Evolutionary conservation across 2,329 filamentous ascomycete genomes (phyloP), one percentile per base, ranked within the genome.

Genomic region (Bertia moriformis): DNA sequence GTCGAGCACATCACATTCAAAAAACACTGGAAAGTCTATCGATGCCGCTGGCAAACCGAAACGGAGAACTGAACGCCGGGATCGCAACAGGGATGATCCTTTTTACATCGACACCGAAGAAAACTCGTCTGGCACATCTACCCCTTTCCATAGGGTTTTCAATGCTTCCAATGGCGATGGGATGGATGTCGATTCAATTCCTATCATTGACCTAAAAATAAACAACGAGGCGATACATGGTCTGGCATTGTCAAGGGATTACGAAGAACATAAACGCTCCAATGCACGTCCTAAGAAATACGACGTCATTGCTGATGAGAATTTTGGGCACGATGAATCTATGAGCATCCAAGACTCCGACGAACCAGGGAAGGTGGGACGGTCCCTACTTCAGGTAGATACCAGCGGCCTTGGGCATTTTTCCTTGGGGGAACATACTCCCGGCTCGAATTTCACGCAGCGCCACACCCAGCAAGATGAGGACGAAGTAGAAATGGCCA

Each of bases 171-270:
- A 69, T 43, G 62, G 60, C 14, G 65, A 70, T 19, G 64, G 66
- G 10, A 49, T 79, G n/a, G 73, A 80, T 47, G 63, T 80, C 30
- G 75, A 80, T 47, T 63, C 71, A 0, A 79, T 79, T 37, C 75
- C 75, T 0, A 76, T 80, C 41, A 71, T 79, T 58, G 66, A 77
- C 44, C 60, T 80, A n/a, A 63, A 72, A 30, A 58, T 78, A 15
- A 65, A 67, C 18, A 46, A 48, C 17, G n/a, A n/a, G n/a, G n/a
- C n/a, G n/a, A n/a, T n/a, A n/a, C n/a, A n/a, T n/a, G n/a, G n/a
- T n/a, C n/a, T n/a, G n/a, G n/a, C n/a, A n/a, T n/a, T n/a, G n/a
- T n/a, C n/a, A n/a, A n/a, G n/a, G n/a, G n/a, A n/a, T n/a, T 46
- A 46, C n/a, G 24, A n/a, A 29, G 24, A 29, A 10, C 24, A 29